These are phyloP conservation scores for Scopulariopsis brevicaulis DNA, from an alignment of 2,329 filamentous ascomycete genomes.

Conservation along the genomic window DNA sequence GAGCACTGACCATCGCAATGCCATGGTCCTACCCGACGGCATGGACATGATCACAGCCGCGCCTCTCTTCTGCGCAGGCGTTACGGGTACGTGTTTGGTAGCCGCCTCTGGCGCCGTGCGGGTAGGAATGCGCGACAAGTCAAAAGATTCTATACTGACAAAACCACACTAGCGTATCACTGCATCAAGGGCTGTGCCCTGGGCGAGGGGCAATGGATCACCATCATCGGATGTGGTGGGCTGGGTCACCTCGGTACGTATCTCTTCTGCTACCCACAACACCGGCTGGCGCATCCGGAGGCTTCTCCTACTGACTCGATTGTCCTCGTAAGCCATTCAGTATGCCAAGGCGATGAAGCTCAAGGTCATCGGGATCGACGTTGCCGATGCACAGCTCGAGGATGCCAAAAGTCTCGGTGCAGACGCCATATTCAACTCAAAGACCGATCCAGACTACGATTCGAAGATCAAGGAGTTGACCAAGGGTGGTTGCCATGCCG, in stretches of 20 bases:
- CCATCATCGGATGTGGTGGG: conserved; percentile 12
- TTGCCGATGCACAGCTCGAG: conserved; percentile 9
- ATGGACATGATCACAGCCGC: conserved; percentile 9
- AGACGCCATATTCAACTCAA: conserved; percentile 7
- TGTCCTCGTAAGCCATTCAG: conserved; percentile 1
- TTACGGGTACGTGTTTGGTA: conserved; percentile 7
- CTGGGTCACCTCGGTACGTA: conserved; percentile 12
- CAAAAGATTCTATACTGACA: too few relatives aligned
- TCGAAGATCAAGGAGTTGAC: conserved; percentile 27
- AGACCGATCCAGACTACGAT: conserved; percentile 19
- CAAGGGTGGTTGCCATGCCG: conserved; percentile 25
- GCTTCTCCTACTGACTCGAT: not conserved
- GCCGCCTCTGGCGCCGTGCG: not conserved
- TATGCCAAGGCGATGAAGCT: conserved; percentile 11
- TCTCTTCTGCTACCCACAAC: too few relatives aligned
- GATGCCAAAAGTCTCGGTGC: conserved; percentile 6
- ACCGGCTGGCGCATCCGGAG: too few relatives aligned
- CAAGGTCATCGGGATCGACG: conserved; percentile 11
- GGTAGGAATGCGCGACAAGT: too few relatives aligned
- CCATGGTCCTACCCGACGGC: conserved; percentile 12
- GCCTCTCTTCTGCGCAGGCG: conserved; percentile 14
- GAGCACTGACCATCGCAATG: conserved; percentile 11
- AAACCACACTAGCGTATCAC: conserved; percentile 10
- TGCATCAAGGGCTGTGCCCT: conserved; percentile 8
- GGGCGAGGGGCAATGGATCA: conserved; percentile 10